These are phyloP conservation scores for Ascodesmis nigricans DNA, from an alignment of 495 filamentous ascomycete species.

Conservation along the genomic window DNA sequence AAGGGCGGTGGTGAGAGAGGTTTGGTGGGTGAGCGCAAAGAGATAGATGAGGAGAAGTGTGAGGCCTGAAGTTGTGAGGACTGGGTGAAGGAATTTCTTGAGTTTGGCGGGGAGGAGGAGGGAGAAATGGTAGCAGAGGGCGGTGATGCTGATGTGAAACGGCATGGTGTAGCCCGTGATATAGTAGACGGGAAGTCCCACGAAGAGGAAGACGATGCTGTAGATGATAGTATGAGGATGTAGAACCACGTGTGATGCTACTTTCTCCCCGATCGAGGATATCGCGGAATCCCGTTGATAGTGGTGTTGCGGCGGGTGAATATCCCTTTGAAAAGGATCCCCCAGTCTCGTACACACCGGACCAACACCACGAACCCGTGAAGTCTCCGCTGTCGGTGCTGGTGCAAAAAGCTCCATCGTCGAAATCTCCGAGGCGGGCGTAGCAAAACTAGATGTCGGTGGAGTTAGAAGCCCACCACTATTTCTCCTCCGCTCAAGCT, in stretches of 20 bases:
- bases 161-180: constrained; percentile 31
- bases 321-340: too few relatives aligned
- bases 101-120: constrained; percentile 24
- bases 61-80: constrained; percentile 27
- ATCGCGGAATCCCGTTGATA: too few relatives aligned
- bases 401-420: constrained; percentile 11
- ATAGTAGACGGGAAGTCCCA: constrained; percentile 31
- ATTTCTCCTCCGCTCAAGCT: too few relatives aligned
- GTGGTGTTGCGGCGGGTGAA: too few relatives aligned
- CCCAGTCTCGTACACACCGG: constrained; percentile 1
- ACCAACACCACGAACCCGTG: constrained; percentile 23
- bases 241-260: constrained; percentile 22
- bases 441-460: too few relatives aligned
- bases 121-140: constrained; percentile 29
- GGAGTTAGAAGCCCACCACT: too few relatives aligned
- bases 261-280: too few relatives aligned
- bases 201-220: constrained; percentile 25
- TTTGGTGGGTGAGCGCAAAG: constrained; percentile 24
- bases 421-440: too few relatives aligned
- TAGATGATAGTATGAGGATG: constrained; percentile 27
- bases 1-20: constrained; percentile 22
- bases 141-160: constrained; percentile 28
- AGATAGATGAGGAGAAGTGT: constrained; percentile 28
- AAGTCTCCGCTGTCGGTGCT: constrained; percentile 23
- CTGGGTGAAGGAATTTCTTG: constrained; percentile 31